Conservation (phyloP, 306 rosid species). For the Quillaja saponaria region DNA sequence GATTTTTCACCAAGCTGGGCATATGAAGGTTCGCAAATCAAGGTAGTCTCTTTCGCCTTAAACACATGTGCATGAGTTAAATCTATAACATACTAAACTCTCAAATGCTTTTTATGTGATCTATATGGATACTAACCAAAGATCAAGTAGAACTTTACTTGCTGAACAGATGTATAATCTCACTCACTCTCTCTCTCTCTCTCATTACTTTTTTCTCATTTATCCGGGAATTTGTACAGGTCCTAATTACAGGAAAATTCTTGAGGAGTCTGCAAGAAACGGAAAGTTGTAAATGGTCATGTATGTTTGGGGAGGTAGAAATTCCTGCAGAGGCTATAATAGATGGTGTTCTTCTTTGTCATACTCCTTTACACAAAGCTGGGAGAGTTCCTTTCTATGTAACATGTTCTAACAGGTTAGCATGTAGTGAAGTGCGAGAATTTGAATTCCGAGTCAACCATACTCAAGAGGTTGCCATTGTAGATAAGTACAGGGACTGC, state of each 20-base stretch:
- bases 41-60: slow-evolving; percentile 52
- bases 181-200: too few species aligned
- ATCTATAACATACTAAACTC: background rate
- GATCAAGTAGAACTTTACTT: background rate
- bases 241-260: slow-evolving; percentile 73
- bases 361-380: slow-evolving; percentile 69
- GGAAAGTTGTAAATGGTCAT: slow-evolving; percentile 68
- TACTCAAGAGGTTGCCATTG: slow-evolving; percentile 39
- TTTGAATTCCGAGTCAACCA: slow-evolving; percentile 60
- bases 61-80: slow-evolving; percentile 12
- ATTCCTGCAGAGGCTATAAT: slow-evolving; percentile 68
- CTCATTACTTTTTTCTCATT: slow-evolving; percentile 20
- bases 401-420: slow-evolving; percentile 81
- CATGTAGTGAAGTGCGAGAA: slow-evolving; percentile 90
- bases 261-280: slow-evolving; percentile 54
- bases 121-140: slow-evolving; percentile 7
- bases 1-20: slow-evolving; percentile 88
- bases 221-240: slow-evolving; percentile 41
- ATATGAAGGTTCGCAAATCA: slow-evolving; percentile 57
- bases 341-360: slow-evolving; percentile 75
- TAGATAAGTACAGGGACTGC: slow-evolving; percentile 34
- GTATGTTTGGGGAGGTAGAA: slow-evolving; percentile 93
- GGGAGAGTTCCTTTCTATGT: slow-evolving; percentile 85
- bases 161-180: background rate
- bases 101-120: slow-evolving; percentile 13